These are phyloP conservation scores for Orbilia javanica DNA, from an alignment of 2,329 filamentous ascomycete species.

Conservation along the genomic window DNA sequence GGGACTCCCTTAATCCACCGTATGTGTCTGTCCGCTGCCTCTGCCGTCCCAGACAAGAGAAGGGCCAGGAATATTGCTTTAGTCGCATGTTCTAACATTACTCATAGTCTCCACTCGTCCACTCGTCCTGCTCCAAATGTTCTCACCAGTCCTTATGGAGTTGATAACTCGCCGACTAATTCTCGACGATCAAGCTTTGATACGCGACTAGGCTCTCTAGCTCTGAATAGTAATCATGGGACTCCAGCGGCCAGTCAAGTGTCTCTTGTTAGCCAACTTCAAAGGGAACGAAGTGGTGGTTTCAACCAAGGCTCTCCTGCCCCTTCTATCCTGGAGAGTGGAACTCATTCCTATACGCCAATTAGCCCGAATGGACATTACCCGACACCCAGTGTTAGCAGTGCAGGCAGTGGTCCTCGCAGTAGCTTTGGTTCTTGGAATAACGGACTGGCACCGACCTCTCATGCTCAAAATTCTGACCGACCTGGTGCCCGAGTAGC, in stretches of 20 bases:
- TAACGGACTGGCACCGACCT: slow-evolving; percentile 53
- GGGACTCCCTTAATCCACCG: slow-evolving; percentile 60
- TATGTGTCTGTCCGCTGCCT: too few species aligned
- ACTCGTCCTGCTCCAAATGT: slow-evolving; percentile 58
- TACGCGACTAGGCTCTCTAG: slow-evolving; percentile 59
- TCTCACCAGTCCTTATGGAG: slow-evolving; percentile 59
- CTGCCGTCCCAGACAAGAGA: too few species aligned
- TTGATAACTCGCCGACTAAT: slow-evolving; percentile 60
- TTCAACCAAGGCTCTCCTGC: slow-evolving; percentile 59
- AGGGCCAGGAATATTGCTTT: too few species aligned
- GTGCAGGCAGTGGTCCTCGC: slow-evolving; percentile 54
- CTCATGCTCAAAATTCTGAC: slow-evolving; percentile 37
- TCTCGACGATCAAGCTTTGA: slow-evolving; percentile 63
- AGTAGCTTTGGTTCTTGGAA: slow-evolving; percentile 59
- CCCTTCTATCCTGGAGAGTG: slow-evolving; percentile 58
- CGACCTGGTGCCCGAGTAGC: slow-evolving; percentile 59
- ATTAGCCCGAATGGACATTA: slow-evolving; percentile 51
- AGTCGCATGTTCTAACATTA: not conserved
- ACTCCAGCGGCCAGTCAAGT: slow-evolving; percentile 62
- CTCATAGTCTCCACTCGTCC: slow-evolving; percentile 60
- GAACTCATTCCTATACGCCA: slow-evolving; percentile 54
- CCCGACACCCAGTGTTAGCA: slow-evolving; percentile 56
- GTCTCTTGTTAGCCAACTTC: slow-evolving; percentile 61
- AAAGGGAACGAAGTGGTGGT: slow-evolving; percentile 61
- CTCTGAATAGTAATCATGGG: slow-evolving; percentile 60